phyloP scores from a whole-genome alignment of 176 grass and related monocot species.

The Hordeum marinum region DNA sequence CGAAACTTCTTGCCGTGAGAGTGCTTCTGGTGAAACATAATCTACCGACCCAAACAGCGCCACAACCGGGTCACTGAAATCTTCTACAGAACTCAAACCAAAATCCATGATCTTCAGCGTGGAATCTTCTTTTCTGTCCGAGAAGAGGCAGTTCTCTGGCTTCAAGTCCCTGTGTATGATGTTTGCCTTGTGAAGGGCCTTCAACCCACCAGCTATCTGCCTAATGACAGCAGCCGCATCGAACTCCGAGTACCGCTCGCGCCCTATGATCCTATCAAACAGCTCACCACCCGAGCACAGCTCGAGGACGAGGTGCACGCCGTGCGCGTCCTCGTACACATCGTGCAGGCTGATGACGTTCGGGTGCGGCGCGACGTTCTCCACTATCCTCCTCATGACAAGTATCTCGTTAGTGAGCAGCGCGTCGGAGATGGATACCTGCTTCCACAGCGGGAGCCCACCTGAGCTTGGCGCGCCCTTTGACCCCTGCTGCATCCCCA shows the following conservation, averaged over 20 bases:
- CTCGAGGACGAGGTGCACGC: conserved; percentile 61
- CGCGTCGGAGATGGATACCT: conserved; percentile 60
- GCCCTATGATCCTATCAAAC: conserved; percentile 55
- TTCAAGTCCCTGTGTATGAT: conserved; percentile 66
- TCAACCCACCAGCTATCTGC: conserved; percentile 57
- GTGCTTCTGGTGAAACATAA: conserved; percentile 72
- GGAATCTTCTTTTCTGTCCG: conserved; percentile 33
- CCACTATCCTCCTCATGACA: conserved; percentile 73
- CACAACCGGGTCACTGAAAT: conserved; percentile 58
- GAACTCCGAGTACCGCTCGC: conserved; percentile 45
- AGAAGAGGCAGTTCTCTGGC: conserved; percentile 70
- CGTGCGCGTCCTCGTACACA: conserved; percentile 48
- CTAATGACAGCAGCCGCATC: conserved; percentile 41
- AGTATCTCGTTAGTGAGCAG: conserved; percentile 65
- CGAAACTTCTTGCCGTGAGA: conserved; percentile 49
- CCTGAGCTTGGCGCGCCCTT: background rate
- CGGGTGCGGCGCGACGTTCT: conserved; percentile 52
- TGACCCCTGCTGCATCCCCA: conserved; percentile 19
- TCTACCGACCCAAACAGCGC: conserved; percentile 62
- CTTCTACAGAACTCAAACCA: conserved; percentile 63
- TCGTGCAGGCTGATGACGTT: conserved; percentile 63
- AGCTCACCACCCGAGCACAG: conserved; percentile 59
- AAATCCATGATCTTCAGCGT: conserved; percentile 72
- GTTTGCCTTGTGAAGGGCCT: conserved; percentile 53
- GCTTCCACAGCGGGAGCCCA: conserved; percentile 49